These are phyloP conservation scores for Apostasia shenzhenica DNA, from an alignment of 106 monocot genomes.

Conservation along the genomic window DNA sequence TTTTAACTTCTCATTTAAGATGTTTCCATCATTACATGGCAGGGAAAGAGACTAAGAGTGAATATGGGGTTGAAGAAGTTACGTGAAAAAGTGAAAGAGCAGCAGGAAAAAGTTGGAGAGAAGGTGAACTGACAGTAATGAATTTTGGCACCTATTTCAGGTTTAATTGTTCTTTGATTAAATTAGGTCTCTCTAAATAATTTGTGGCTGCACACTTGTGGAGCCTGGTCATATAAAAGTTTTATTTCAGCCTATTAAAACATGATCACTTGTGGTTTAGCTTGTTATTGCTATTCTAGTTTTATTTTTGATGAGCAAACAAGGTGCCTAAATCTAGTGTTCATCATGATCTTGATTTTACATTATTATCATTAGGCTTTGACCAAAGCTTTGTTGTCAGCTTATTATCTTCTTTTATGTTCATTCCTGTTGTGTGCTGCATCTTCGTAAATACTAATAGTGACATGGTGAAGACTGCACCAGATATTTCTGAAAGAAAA, in stretches of 20 bases:
- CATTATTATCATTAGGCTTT: too few species aligned
- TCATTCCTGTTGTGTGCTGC: too few species aligned
- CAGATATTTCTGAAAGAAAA: too few species aligned
- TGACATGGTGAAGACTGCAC: too few species aligned
- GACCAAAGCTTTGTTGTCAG: too few species aligned
- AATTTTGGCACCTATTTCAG: background rate
- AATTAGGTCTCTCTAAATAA: background rate
- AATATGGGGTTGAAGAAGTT: constrained; percentile 75
- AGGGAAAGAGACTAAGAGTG: constrained; percentile 75
- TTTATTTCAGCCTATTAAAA: background rate
- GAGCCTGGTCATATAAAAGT: background rate
- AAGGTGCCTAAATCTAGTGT: too few species aligned
- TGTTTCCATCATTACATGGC: constrained; percentile 7
- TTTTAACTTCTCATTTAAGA: background rate
- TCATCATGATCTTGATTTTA: too few species aligned
- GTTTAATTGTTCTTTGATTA: background rate
- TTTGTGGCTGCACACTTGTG: background rate
- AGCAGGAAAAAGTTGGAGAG: constrained; percentile 74
- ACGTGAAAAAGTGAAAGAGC: constrained; percentile 70
- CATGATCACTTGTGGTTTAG: too few species aligned
- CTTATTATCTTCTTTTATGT: too few species aligned
- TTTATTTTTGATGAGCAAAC: too few species aligned
- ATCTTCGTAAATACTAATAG: too few species aligned
- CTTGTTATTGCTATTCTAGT: too few species aligned
- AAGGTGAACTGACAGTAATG: constrained; percentile 29